Conservation (phyloP, 805 yeast genomes). For the Candida endomychidarum region DNA sequence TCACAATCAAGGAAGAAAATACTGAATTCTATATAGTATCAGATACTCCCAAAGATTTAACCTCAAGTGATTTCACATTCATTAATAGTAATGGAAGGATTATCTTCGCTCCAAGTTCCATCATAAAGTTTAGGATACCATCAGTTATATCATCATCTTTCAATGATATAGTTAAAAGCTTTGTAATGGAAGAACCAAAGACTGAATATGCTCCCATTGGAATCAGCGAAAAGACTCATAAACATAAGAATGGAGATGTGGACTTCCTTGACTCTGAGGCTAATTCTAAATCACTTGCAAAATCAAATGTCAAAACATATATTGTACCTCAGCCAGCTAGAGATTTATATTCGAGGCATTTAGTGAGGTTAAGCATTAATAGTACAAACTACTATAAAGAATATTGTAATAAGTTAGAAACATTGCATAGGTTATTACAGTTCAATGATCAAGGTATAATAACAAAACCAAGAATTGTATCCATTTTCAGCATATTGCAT, state of each 20-base stretch:
- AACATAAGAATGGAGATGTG: background rate
- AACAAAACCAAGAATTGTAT: conserved; percentile 31
- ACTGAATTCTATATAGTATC: conserved; percentile 55
- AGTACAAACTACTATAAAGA: conserved; percentile 43
- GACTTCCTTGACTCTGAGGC: conserved; percentile 37
- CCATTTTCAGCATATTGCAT: conserved; percentile 28
- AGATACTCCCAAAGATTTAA: conserved; percentile 47
- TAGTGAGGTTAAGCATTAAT: conserved; percentile 37
- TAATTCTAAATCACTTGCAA: conserved; percentile 31
- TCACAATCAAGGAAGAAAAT: conserved; percentile 47
- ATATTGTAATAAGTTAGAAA: conserved; percentile 43
- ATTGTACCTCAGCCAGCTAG: conserved; percentile 38
- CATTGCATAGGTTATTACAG: conserved; percentile 47
- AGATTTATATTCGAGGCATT: conserved; percentile 30
- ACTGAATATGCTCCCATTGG: conserved; percentile 40
- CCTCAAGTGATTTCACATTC: conserved; percentile 57
- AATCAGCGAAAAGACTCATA: conserved; percentile 12
- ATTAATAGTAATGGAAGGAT: conserved; percentile 59
- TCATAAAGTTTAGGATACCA: conserved; percentile 56
- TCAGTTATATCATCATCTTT: conserved; percentile 39
- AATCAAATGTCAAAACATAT: conserved; percentile 36
- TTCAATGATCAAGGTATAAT: conserved; percentile 31
- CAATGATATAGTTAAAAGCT: conserved; percentile 18
- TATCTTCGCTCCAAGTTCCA: conserved; percentile 44
- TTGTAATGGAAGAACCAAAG: conserved; percentile 33